These are phyloP conservation scores for Oryza punctata DNA, from an alignment of 176 grass and related monocot genomes.

Conservation along the genomic window DNA sequence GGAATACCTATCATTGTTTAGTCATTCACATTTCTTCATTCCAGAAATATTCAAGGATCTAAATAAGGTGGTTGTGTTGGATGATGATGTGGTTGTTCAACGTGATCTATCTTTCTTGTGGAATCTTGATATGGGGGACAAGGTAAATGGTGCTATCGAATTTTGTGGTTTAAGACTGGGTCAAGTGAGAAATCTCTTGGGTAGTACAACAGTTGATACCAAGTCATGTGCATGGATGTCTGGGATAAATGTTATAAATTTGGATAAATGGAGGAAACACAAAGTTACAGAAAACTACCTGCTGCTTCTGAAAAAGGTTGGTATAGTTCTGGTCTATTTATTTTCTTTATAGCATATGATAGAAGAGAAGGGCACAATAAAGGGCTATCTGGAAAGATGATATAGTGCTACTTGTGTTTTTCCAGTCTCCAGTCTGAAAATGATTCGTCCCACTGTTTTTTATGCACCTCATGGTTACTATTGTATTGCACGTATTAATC, in stretches of 20 bases:
- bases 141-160: conserved; percentile 81
- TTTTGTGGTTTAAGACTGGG: conserved; percentile 75
- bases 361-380: conserved; percentile 3
- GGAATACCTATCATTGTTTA: conserved; percentile 79
- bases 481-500: conserved; percentile 19
- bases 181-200: conserved; percentile 69
- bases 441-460: not conserved
- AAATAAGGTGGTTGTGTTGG: conserved; percentile 79
- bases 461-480: conserved; percentile 29
- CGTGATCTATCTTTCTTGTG: conserved; percentile 83
- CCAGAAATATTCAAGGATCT: conserved; percentile 93
- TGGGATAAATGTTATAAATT: conserved; percentile 88
- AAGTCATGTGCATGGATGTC: conserved; percentile 95
- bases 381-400: not conserved
- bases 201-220: conserved; percentile 61
- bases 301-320: conserved; percentile 68
- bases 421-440: not conserved
- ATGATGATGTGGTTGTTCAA: conserved; percentile 94
- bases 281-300: conserved; percentile 75
- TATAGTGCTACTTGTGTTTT: conserved; percentile 11
- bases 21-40: conserved; percentile 92
- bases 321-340: conserved; percentile 23
- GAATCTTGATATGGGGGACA: conserved; percentile 84
- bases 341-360: not conserved
- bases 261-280: conserved; percentile 89